Percentiles rank a stretch among this genome's conserved stretches.
Conservation (phyloP, 352 stramenopile genomes). For the Pythium diclinum region DNA sequence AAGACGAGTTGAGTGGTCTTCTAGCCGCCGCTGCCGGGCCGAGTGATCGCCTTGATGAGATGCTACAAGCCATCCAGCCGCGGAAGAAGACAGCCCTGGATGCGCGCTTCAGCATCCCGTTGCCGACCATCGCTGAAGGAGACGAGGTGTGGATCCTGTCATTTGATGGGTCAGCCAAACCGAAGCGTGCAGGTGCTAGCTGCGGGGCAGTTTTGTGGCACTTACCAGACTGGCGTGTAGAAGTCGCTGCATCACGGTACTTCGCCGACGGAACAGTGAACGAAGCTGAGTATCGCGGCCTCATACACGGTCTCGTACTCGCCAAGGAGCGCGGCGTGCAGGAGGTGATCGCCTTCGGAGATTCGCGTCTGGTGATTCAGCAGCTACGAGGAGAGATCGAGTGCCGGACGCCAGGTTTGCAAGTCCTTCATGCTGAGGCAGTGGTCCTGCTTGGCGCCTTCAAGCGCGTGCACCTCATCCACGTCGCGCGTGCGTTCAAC, state of each 20-base stretch:
- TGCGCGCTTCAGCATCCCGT: not conserved
- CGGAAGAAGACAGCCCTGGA: not conserved
- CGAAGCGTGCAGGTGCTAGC: constrained; percentile 11
- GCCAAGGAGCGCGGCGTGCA: not conserved
- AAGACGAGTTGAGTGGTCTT: constrained; percentile 25
- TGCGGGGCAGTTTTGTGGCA: constrained; percentile 24
- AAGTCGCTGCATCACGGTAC: not conserved
- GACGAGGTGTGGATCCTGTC: constrained; percentile 3
- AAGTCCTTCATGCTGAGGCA: constrained; percentile 10
- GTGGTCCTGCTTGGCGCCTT: constrained; percentile 5
- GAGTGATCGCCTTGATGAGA: not conserved
- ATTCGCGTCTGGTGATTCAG: constrained; percentile 24
- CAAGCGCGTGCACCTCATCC: not conserved
- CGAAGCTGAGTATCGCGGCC: constrained; percentile 22
- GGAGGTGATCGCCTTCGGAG: constrained; percentile 19
- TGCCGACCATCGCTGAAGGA: not conserved
- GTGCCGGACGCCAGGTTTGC: constrained; percentile 13
- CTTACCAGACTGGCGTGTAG: constrained; percentile 3
- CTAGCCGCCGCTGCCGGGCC: constrained; percentile 9
- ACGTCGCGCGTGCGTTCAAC: constrained; percentile 21
- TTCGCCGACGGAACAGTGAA: constrained; percentile 23
- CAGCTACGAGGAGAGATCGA: constrained; percentile 28
- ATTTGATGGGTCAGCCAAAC: constrained; percentile 27
- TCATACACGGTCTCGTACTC: constrained; percentile 8
- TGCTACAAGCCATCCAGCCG: not conserved